Conservation (phyloP, 1,139 yeast genomes). For the Maudiozyma humilis region DNA sequence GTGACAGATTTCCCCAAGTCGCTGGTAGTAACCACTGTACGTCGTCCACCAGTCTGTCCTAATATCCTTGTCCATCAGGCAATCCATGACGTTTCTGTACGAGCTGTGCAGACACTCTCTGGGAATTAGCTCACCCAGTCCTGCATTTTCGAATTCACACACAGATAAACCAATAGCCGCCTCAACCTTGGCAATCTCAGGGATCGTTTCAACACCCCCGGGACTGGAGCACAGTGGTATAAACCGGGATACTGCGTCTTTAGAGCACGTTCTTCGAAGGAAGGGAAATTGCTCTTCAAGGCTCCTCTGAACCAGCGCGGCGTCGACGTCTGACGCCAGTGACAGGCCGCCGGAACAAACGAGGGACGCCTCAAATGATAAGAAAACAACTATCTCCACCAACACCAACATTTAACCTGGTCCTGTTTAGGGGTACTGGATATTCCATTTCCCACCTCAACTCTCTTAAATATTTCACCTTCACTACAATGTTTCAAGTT, state of each 20-base stretch:
- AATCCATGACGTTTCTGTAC: constrained; percentile 24
- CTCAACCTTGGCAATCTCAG: constrained; percentile 25
- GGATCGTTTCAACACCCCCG: constrained; percentile 27
- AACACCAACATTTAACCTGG: too few species aligned
- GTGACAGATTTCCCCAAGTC: constrained; percentile 41
- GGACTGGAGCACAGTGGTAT: constrained; percentile 27
- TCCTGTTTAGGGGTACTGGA: too few species aligned
- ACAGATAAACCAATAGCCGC: constrained; percentile 45
- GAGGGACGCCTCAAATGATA: too few species aligned
- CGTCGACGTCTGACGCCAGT: background rate
- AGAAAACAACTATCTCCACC: too few species aligned
- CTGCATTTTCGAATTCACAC: constrained; percentile 47
- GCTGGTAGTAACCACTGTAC: constrained; percentile 49
- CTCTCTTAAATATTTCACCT: background rate
- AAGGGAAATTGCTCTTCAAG: constrained; percentile 18
- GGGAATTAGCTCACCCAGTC: constrained; percentile 17
- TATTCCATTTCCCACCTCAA: background rate
- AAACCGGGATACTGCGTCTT: constrained; percentile 26
- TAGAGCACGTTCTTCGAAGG: constrained; percentile 27
- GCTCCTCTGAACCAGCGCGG: background rate
- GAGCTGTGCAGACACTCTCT: constrained; percentile 1
- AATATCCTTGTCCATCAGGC: constrained; percentile 37
- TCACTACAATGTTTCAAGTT: background rate
- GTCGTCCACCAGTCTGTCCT: constrained; percentile 53
- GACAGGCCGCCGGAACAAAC: background rate